Evolutionary conservation across 2,329 filamentous ascomycete species (phyloP), one percentile per base, ranked within the genome.

Genomic region (Aspergillus sp.): DNA sequence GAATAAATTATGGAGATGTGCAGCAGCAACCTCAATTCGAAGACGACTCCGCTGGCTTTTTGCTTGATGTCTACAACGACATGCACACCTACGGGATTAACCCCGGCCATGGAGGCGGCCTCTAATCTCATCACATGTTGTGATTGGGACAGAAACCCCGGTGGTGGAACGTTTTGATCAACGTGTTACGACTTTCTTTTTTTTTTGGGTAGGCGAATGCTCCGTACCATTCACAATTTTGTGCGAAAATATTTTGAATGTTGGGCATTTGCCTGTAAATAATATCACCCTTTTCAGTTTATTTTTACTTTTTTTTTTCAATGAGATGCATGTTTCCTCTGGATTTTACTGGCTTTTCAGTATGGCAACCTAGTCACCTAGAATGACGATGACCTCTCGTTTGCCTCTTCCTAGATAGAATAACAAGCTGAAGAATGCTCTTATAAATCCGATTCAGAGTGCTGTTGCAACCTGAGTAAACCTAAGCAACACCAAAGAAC

Each of bases 61-160:
- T 58, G 17, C 46, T 58, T 17, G 56, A 58, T 47, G 48, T 54
- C 20, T 58, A 58, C 41, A 58, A 58, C n/a, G 56, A 58, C 19
- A 58, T 58, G 56, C 39, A 54, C 47, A 51, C 51, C 5, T 58
- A 58, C 46, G 56, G 56, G 40, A 41, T 58, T 24, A 54, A 54
- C 39, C 56, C 56, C n/a, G 45, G 51, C 45, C 56, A 51, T 50
- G 45, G 51, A 15, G 45, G 51, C 19, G 56, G 56, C 44, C 44
- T 58, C 46, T 58, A 45, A 54, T 54, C 46, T 34, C 51, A n/a
- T 51, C 47, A 56, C 27, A 12, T 46, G 17, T 7, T 11, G 46
- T 44, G 30, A 24, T 58, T 51, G 40, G 47, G 39, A 50, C 13
- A 33, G 24, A 57, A 41, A 51, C 46, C 45, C 45, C 33, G 56